Evolutionary conservation across 176 grass and related monocot genomes (phyloP), one percentile per base, ranked within the genome.

Genomic region (Neostapfia colusana): DNA sequence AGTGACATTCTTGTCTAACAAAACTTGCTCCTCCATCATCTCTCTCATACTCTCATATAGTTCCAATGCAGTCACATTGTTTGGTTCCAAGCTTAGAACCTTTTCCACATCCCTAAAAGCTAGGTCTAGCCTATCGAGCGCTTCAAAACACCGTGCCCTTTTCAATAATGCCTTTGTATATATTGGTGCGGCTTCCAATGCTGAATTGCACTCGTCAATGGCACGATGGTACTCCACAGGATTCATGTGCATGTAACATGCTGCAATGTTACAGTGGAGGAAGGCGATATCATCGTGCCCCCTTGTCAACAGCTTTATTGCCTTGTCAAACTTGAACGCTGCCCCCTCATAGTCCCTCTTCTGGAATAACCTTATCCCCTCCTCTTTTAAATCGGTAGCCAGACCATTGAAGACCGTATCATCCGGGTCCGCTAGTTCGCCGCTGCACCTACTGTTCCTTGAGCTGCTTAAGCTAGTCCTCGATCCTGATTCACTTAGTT

Each of bases 161-260:
- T 95, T 95, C 69, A 95, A 15, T 3, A 95, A 23, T 13, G 89
- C 92, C n/a, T 91, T 89, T 9, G 72, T 84, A 24, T 91, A 83
- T 41, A 20, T 89, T 1, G 89, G 92, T 10, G 81, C 86, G 51
- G 84, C 72, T 38, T 91, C 86, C 23, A 95, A 46, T 37, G 89
- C 92, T 28, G 69, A 37, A 59, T 92, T 91, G 21, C 92, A 95
- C 69, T 81, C 77, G 0, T 79, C 72, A 11, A 95, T 82, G 2
- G 92, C 92, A 27, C 70, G 83, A 12, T 92, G 65, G 26, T 87
- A 87, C 21, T 91, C 86, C 67, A 81, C 83, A 0, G 89, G 92
- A 4, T 74, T 71, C 86, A 92, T 92, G 44, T 95, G 86, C 92
- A 95, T 91, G 79, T 85, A 92, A 26, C 92, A 95, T 26, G 92